Evolutionary conservation across 345 rosid species (phyloP), one percentile per base, ranked within the genome.

Genomic region (Acer yangbiense): DNA sequence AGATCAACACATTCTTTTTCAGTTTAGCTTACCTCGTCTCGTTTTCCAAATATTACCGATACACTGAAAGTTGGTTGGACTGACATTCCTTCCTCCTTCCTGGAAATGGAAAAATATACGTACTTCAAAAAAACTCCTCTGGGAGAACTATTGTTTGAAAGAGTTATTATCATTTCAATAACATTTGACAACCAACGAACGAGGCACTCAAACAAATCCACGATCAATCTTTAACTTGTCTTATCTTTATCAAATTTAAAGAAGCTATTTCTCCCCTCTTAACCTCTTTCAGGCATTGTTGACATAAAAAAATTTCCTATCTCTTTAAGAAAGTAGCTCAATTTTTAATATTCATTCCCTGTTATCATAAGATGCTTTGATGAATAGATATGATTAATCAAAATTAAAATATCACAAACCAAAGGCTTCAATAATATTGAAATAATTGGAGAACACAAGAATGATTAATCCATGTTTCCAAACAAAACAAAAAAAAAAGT

Each of bases 1-100:
- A 41, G 17, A 43, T 27, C 23, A 46, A 74, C 41, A 77, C 27
- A 68, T 48, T 35, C 55, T 43, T 39, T 11, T 55, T 23, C 54
- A 76, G 55, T 65, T 50, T 10, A 11, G 18, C 71, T 77, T 86
- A 92, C 99, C 92, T 92, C 95, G 62, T 96, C 94, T 72, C 98
- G 90, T 85, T 94, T 94, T 76, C 99, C 97, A 69, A 96, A 92
- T 76, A 94, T 80, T 71, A 94, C 95, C 16, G 97, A 92, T 48
- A 96, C 97, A 71, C 68, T 91, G 79, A 84, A 96, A 58, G 94
- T 94, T 62, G 98, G 97, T 77, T 91, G 78, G 55, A 82, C 80
- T 20, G 97, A 85, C 84, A 96, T 83, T 69, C 94, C 97, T 85
- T 90, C 93, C 81, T 96, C 99, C 80, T 94, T 96, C 85, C 99